Base-by-base conservation (phyloP, 1,139 yeast genomes). In the Waltiozyma sp. region DNA sequence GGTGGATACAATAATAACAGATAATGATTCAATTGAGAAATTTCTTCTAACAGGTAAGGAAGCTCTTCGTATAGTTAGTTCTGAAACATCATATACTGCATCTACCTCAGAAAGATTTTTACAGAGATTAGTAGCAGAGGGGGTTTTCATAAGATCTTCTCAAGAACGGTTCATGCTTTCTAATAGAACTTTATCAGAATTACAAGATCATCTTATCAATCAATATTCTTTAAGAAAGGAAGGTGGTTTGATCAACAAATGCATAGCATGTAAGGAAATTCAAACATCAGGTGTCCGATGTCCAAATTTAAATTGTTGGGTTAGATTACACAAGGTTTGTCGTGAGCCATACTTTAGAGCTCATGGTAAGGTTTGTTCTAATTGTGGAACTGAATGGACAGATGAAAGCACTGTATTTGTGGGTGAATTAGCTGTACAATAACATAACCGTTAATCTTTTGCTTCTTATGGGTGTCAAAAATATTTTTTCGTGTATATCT, bases 191-290 rank as follows among this genome's bases (percentile, higher is more conserved):
- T 47, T 77, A 9, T 60, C 72, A 10, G 86, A 78, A 48, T 60
- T 78, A 42, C 66, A 67, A 43, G 56, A 58, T 31, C 73, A 67
- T 49, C 54, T 78, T 39, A 52, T 66, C 9, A 71, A 66, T 23
- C 65, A 73, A 24, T 72, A 64, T 49, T 47, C 49, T 2, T 59
- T 53, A 51, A 51, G 10, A 51, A 43, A 55, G 5, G 58, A 59
- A 5, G 60, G 61, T 28, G 80, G 77, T 2, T 63, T 68, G 23
- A 54, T 79, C 1, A 57, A 66, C 7, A 34, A 55, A 11, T 81
- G 89, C 53, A 49, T 53, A 24, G 77, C 73, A 18, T 81, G 88
- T 57, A 60, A 64, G n/a, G 75, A 71, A 33, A 60, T 79, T 14
- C 74, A 77, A 7, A 79, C 85, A 0, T 48, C 69, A 40, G 88